Base-by-base conservation (phyloP, 2,329 filamentous ascomycete species). In the Botryosphaeria dothidea region DNA sequence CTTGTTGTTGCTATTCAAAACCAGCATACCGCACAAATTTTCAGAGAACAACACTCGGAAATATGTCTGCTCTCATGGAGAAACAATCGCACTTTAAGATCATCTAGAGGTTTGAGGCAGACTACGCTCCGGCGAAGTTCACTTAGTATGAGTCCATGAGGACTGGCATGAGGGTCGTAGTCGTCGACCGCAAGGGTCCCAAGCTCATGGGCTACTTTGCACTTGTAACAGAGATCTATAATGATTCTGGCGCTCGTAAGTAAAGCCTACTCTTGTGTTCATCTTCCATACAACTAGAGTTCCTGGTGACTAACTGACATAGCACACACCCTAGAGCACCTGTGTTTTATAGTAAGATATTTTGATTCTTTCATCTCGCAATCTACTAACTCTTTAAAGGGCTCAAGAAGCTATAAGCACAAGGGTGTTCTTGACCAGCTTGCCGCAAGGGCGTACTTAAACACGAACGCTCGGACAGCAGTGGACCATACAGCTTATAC, bases 401-500 rank as follows among this genome's bases (percentile, higher is more conserved):
- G 95, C 29, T 98, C 95, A 23, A 93, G 91, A 75, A 96, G 86
- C 75, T 98, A 97, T 77, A 90, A 87, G 67, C 98, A 96, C 82
- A 98, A 98, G 78, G 95, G 95, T 1, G 88, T 99, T 45, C 85
- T 99, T 19, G 94, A 98, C 77, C 97, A 96, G 79, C 85, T 99
- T 66, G 92, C 95, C 2, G 96, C 92, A 4, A 88, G 96, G 69
- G 92, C 94, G 1, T 99, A 98, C 77, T 96, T 94, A 1, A 87
- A 86, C 65, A 99, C 95, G 34, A 99, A 99, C 78, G 95, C 95
- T 3, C 98, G 94, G 92, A 99, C 95, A 1, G 93, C 93, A 23
- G 95, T 91, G 13, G 95, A 98, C 71, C 93, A 98, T 75, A 99
- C 96, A 0, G 93, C 93, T 2, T 99, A 99, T 78, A 97, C 93